phyloP scores from a whole-genome alignment of 1,139 yeast genomes.

The Yamadazyma taylorii region DNA sequence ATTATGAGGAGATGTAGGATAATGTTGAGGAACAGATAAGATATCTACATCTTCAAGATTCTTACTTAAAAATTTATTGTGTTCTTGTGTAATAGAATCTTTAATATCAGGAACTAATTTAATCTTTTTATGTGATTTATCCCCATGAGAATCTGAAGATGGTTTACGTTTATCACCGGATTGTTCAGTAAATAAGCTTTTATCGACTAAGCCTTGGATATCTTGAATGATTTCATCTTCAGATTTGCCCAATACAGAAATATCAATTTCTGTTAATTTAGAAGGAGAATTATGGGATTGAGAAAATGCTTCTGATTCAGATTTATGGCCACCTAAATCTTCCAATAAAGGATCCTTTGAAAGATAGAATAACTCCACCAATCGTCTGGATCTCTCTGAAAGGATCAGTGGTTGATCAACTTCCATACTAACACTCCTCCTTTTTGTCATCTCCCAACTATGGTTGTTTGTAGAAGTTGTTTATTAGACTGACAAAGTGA shows the following conservation, averaged over 20 bases:
- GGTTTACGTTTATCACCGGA: slow-evolving; percentile 5
- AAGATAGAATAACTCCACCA: slow-evolving; percentile 15
- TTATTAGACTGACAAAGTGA: background rate
- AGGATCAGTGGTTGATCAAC: background rate
- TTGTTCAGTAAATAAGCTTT: slow-evolving; percentile 7
- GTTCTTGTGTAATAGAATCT: slow-evolving; percentile 20
- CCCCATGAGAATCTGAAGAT: background rate
- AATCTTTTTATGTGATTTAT: slow-evolving; percentile 6
- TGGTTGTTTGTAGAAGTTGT: slow-evolving; percentile 2
- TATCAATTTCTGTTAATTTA: slow-evolving; percentile 6
- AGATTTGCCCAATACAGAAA: slow-evolving; percentile 11
- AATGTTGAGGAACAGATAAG: slow-evolving; percentile 43
- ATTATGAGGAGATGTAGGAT: slow-evolving; percentile 41
- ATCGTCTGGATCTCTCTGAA: slow-evolving; percentile 10
- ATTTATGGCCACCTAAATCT: slow-evolving; percentile 10
- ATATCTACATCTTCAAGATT: slow-evolving; percentile 36
- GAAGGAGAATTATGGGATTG: slow-evolving; percentile 4
- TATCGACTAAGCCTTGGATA: slow-evolving; percentile 7
- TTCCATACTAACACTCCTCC: background rate
- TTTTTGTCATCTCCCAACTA: slow-evolving; percentile 3
- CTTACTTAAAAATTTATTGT: slow-evolving; percentile 24
- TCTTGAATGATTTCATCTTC: slow-evolving; percentile 6
- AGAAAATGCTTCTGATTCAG: slow-evolving; percentile 11
- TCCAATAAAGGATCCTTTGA: slow-evolving; percentile 16
- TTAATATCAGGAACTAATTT: slow-evolving; percentile 12